phyloP scores from a whole-genome alignment of 2,329 filamentous ascomycete genomes.

The Fusarium siculi region DNA sequence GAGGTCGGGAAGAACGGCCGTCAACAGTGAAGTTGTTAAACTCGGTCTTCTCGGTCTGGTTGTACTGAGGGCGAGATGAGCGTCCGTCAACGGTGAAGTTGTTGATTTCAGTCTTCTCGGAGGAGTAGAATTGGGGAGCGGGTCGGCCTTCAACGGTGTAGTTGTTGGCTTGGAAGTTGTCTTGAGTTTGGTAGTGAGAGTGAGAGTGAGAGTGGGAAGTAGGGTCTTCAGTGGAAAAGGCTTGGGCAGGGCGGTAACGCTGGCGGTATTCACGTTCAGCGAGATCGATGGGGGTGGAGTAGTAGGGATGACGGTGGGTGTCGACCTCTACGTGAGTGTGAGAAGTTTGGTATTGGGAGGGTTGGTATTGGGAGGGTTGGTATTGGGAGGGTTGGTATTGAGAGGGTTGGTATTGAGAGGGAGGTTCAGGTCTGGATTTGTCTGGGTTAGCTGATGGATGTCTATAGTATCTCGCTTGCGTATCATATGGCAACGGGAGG shows the following conservation, averaged over 20 bases:
- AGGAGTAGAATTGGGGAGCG: conserved; percentile 34
- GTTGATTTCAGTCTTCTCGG: conserved; percentile 42
- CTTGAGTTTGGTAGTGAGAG: conserved; percentile 45
- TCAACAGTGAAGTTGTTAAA: conserved; percentile 33
- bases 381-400: conserved; percentile 56
- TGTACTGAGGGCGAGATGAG: conserved; percentile 28
- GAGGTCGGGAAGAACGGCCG: conserved; percentile 26
- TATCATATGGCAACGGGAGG: conserved; percentile 47
- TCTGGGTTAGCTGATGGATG: conserved; percentile 46
- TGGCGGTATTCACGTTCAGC: conserved; percentile 75
- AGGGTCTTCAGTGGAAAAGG: conserved; percentile 50
- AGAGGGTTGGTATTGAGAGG: conserved; percentile 55
- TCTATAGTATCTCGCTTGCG: conserved; percentile 46
- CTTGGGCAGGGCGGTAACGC: conserved; percentile 63
- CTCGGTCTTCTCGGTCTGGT: conserved; percentile 31
- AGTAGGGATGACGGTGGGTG: conserved; percentile 58
- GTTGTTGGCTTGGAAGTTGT: conserved; percentile 39
- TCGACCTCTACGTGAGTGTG: conserved; percentile 75
- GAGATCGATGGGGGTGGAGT: conserved; percentile 67
- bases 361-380: conserved; percentile 47
- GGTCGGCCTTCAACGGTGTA: conserved; percentile 40
- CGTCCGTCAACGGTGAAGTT: conserved; percentile 46
- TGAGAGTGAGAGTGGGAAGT: conserved; percentile 48
- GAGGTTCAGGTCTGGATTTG: conserved; percentile 50
- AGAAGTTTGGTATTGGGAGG: conserved; percentile 61